Evolutionary conservation across 148 eudicot species (phyloP), one percentile per base, ranked within the genome.

Genomic region (Arbutus unedo): DNA sequence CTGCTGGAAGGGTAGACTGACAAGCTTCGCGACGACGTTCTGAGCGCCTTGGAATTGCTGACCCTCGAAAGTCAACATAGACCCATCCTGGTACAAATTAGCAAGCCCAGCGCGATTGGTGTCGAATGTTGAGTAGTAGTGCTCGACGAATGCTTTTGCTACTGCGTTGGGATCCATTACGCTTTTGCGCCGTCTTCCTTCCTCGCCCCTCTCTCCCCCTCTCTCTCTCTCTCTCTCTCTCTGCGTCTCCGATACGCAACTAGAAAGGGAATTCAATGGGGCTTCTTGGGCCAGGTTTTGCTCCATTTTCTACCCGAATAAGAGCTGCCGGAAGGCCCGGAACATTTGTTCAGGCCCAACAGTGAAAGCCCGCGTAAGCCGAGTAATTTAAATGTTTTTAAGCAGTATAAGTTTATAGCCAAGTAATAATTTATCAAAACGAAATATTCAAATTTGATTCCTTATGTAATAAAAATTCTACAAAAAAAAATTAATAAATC

Each of bases 91-190:
- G 87, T 93, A 93, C 2, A 93, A 78, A 71, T 83, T 87, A 0
- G 84, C 91, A 8, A 93, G 85, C 0, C 85, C 89, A 5, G 83
- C 72, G 2, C 95, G 84, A 55, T 91, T 91, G 25, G 91, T 76
- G 55, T 93, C 94, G 87, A 93, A 93, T 0, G 94, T 91, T 6
- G 89, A 45, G 90, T 93, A 93, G 90, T 93, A 91, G 86, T 91
- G 94, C 71, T 88, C 92, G 31, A 90, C 92, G 66, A 90, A 90
- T 1, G 89, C 89, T 67, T 88, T 90, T 5, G 92, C 62, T 21
- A 90, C 81, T 2, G 91, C 82, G 82, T 87, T 88, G 2, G 92
- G 89, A 85, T 90, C 92, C 89, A 90, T 66, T 66, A 38, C 10
- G 11, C 4, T 85, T 21, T 60, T 6, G 21, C 15, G 25, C 66